A percentile compares a stretch with the other conserved stretches of the same genome.
These are phyloP conservation scores for Septoria linicola DNA, from an alignment of 2,329 filamentous ascomycete species.

Conservation along the genomic window DNA sequence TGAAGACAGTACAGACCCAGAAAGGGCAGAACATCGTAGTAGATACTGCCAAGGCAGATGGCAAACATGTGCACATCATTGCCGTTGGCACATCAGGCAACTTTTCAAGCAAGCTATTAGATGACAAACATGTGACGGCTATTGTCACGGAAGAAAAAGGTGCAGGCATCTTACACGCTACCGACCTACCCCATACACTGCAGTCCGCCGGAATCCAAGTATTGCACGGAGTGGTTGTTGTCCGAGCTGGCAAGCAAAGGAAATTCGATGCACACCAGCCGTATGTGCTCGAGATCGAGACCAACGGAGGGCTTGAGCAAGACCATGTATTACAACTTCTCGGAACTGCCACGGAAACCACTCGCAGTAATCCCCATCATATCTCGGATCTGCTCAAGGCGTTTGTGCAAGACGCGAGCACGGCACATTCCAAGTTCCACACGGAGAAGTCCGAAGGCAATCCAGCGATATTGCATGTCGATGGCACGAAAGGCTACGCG, in stretches of 20 bases:
- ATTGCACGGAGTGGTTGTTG: conserved; percentile 33
- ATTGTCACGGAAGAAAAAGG: conserved; percentile 32
- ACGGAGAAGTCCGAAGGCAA: conserved; percentile 35
- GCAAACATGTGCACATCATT: conserved; percentile 31
- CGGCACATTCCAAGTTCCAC: conserved; percentile 35
- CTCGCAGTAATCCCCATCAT: conserved; percentile 31
- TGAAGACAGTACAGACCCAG: conserved; percentile 30
- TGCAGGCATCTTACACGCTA: conserved; percentile 30
- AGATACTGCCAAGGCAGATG: conserved; percentile 32
- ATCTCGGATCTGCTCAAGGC: conserved; percentile 32
- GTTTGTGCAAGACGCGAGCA: conserved; percentile 33
- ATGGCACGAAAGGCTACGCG: conserved; percentile 32
- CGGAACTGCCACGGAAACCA: conserved; percentile 32
- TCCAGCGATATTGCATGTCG: conserved; percentile 31
- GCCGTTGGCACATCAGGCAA: conserved; percentile 34
- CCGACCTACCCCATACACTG: conserved; percentile 33
- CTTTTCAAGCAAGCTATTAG: conserved; percentile 39
- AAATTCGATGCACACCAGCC: conserved; percentile 27
- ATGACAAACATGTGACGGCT: conserved; percentile 36
- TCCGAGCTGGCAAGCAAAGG: conserved; percentile 32
- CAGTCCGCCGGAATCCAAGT: conserved; percentile 27
- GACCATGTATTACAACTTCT: conserved; percentile 38
- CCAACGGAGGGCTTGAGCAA: conserved; percentile 33
- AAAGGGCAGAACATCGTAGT: conserved; percentile 37
- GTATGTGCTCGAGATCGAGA: conserved; percentile 33